phyloP scores from a whole-genome alignment of 345 rosid species.

The Populus alba region DNA sequence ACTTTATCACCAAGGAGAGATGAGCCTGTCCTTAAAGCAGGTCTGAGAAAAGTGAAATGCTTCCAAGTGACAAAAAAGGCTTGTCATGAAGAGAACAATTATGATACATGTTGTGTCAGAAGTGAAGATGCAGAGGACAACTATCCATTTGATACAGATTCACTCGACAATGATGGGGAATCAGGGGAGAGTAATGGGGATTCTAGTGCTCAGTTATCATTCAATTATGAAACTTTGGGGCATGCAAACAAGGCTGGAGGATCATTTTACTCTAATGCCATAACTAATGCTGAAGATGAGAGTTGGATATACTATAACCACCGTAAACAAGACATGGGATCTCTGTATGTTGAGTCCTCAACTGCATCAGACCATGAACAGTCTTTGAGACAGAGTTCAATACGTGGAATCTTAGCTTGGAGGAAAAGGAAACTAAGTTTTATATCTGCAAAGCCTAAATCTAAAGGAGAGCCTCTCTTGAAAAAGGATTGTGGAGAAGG shows the following conservation, averaged over 20 bases:
- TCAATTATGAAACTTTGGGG: slow-evolving; percentile 53
- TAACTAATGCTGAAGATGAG: slow-evolving; percentile 41
- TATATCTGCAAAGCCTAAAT: slow-evolving; percentile 31
- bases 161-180: slow-evolving; percentile 34
- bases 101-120: slow-evolving; percentile 27
- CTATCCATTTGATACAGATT: slow-evolving; percentile 41
- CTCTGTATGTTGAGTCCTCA: slow-evolving; percentile 32
- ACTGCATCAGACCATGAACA: slow-evolving; percentile 29
- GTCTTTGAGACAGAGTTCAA: slow-evolving; percentile 21
- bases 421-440: slow-evolving; percentile 50
- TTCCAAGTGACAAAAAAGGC: slow-evolving; percentile 40
- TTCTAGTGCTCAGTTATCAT: slow-evolving; percentile 28
- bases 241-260: slow-evolving; percentile 42
- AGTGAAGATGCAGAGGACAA: slow-evolving; percentile 22
- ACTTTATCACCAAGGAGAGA: slow-evolving; percentile 29
- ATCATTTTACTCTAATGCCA: slow-evolving; percentile 20
- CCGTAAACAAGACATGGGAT: slow-evolving; percentile 33
- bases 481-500: slow-evolving; percentile 55
- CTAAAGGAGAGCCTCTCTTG: slow-evolving; percentile 58
- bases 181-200: slow-evolving; percentile 30
- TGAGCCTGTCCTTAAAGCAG: slow-evolving; percentile 47
- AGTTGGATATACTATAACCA: slow-evolving; percentile 49
- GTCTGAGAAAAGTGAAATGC: slow-evolving; percentile 46
- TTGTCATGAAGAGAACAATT: slow-evolving; percentile 31
- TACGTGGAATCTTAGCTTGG: slow-evolving; percentile 53